Evolutionary conservation across 176 grass and related monocot species (phyloP).

Genomic region (Oryza glaberrima): DNA sequence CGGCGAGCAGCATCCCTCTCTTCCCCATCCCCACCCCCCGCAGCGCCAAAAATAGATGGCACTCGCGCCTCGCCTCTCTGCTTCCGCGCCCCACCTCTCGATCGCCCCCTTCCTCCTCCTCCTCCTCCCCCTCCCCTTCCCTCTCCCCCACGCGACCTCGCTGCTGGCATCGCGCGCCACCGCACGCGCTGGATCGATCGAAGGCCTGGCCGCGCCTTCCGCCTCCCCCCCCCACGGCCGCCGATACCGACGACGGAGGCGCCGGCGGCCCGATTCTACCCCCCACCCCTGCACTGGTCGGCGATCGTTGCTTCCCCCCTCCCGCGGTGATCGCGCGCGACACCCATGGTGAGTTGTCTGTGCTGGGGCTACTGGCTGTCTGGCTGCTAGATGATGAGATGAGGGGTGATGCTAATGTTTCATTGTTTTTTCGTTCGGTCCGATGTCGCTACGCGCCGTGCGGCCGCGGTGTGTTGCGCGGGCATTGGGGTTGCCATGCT

Average conservation of each 20-base stretch:
- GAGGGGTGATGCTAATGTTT: background rate
- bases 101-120: background rate
- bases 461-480: background rate
- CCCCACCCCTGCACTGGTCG: background rate
- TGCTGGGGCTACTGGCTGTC: background rate
- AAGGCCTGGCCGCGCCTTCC: slow-evolving; percentile 7
- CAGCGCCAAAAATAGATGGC: slow-evolving; percentile 48
- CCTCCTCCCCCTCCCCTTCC: background rate
- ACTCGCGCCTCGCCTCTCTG: slow-evolving; percentile 38
- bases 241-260: background rate
- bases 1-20: background rate
- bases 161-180: slow-evolving; percentile 39
- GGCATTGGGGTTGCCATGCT: background rate
- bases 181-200: slow-evolving; percentile 28
- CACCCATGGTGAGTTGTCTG: slow-evolving; percentile 42
- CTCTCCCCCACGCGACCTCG: background rate
- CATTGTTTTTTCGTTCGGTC: background rate
- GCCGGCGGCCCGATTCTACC: background rate
- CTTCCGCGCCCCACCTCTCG: slow-evolving; percentile 19
- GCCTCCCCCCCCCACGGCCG: background rate
- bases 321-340: background rate
- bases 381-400: background rate
- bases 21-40: background rate
- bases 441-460: background rate
- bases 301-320: background rate